Evolutionary conservation across 2,329 filamentous ascomycete species (phyloP).

Genomic region (Phaeosphaeriaceae sp.): DNA sequence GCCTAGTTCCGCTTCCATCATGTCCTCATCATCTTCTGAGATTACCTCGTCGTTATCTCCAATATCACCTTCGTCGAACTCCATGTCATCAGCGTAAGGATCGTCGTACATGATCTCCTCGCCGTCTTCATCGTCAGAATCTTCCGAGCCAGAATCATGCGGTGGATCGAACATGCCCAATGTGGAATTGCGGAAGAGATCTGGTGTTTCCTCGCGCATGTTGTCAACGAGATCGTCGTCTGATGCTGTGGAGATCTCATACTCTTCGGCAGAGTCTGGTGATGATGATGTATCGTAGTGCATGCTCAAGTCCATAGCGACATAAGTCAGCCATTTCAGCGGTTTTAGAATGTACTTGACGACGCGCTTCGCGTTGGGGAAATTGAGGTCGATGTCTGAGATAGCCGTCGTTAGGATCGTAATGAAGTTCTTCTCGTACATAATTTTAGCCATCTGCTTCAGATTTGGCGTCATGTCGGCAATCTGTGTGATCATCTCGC

Average conservation of each 20-base stretch:
- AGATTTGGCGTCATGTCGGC: conserved; percentile 62
- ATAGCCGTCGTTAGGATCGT: conserved; percentile 88
- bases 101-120: conserved; percentile 83
- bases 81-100: conserved; percentile 88
- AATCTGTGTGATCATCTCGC: conserved; percentile 46
- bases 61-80: conserved; percentile 79
- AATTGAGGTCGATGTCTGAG: conserved; percentile 93
- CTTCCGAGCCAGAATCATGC: conserved; percentile 79
- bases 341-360: conserved; percentile 96
- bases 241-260: conserved; percentile 91
- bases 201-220: conserved; percentile 80
- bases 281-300: conserved; percentile 74
- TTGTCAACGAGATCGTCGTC: conserved; percentile 84
- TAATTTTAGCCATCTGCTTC: conserved; percentile 85
- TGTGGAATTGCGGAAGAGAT: conserved; percentile 95
- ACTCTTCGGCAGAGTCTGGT: conserved; percentile 73
- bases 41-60: conserved; percentile 70
- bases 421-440: conserved; percentile 98
- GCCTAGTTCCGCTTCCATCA: conserved; percentile 79
- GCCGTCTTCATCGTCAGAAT: conserved; percentile 64
- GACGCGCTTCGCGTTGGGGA: conserved; percentile 88
- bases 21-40: conserved; percentile 86
- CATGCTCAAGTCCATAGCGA: conserved; percentile 84
- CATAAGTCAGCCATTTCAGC: conserved; percentile 83
- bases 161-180: conserved; percentile 91